Percentiles rank a stretch among this genome's conserved stretches.
Conservation (phyloP, 176 grass and related monocot genomes). For the Hsuehochloa calcarea region DNA sequence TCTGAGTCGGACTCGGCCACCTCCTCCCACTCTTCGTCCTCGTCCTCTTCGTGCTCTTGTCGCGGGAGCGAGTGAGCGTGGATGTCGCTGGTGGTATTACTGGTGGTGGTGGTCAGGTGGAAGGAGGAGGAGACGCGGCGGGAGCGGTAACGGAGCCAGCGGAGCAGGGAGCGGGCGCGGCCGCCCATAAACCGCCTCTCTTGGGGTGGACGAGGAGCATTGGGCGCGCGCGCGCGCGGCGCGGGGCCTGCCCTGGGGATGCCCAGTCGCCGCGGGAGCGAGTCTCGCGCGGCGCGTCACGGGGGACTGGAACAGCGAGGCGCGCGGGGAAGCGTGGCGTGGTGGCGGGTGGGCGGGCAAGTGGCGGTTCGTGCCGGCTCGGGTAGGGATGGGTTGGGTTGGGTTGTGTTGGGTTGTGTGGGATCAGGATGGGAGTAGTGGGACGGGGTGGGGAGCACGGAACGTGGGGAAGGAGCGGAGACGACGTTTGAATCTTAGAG, state of each 20-base stretch:
- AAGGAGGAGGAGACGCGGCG: conserved; percentile 57
- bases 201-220: conserved; percentile 29
- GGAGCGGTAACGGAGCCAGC: conserved; percentile 72
- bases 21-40: not conserved
- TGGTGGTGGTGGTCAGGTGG: conserved; percentile 30
- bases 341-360: not conserved
- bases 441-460: not conserved
- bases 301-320: not conserved
- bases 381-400: not conserved
- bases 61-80: conserved; percentile 28
- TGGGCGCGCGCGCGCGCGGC: conserved; percentile 19
- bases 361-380: conserved; percentile 15
- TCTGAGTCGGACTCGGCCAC: conserved; percentile 30
- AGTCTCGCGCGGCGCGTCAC: not conserved
- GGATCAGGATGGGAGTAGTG: not conserved
- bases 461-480: not conserved
- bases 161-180: conserved; percentile 47
- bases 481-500: not conserved
- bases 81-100: not conserved
- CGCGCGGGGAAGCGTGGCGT: not conserved
- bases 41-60: not conserved
- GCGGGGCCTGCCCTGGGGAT: conserved; percentile 24
- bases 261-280: conserved; percentile 40
- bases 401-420: not conserved
- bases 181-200: conserved; percentile 51